Evolutionary conservation across 306 rosid species (phyloP), one percentile per base, ranked within the genome.

Genomic region (Lablab purpureus): DNA sequence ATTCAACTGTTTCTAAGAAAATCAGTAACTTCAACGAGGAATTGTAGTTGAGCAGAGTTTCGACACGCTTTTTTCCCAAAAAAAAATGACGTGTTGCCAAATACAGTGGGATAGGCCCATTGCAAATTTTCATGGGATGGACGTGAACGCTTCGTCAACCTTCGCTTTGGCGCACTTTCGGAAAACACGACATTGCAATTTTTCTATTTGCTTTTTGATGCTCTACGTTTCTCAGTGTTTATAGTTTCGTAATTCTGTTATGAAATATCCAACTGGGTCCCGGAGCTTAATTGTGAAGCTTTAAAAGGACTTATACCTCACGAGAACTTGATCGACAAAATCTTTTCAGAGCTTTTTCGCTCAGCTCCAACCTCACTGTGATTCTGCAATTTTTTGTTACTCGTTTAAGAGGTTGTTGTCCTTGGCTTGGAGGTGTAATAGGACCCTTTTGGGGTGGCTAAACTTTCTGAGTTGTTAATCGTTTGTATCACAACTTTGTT

Each of bases 241-340:
- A 11, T 11, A 41, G 72, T 67, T 67, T 67, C 12, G 19, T 67
- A 21, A 41, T 67, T 36, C 50, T 67, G 6, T 67, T 34, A 47
- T 5, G 50, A 79, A 40, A 19, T 67, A 59, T 25, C 45, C 34
- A 22, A 80, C 73, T 37, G 71, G 72, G 83, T 52, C 73, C 54
- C 27, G 25, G 37, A 21, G 30, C 27, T 46, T 63, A 22, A 54
- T 75, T 27, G 3, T 62, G 10, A 49, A n/a, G 87, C 79, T 81
- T 63, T 77, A 73, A 63, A 82, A 62, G 62, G 69, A 71, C 37
- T 27, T 10, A n/a, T 10, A 27, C 60, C 27, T 1, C 22, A 75
- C 21, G 27, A 13, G 62, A 41, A 41, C 62, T 19, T 37, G 18
- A 30, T 70, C 17, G 18, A 64, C 6, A 28, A 49, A 46, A 76